Conservation (phyloP, 192 early-diverging fungal genomes). For the Dissophora globulifera region DNA sequence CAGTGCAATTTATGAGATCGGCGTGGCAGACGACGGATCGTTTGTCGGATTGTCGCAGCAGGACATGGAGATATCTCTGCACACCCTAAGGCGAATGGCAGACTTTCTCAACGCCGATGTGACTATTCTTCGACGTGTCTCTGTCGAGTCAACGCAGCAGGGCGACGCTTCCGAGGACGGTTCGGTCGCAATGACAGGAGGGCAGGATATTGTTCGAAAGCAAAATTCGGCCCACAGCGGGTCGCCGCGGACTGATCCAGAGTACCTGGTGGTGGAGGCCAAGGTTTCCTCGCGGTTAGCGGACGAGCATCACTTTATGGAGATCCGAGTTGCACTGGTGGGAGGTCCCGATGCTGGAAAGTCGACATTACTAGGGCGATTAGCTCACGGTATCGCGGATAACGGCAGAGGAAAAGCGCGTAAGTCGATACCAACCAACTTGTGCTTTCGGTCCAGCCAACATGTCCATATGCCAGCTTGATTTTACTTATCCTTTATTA, state of each 20-base stretch:
- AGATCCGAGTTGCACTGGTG: slow-evolving; percentile 86
- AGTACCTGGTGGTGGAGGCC: slow-evolving; percentile 81
- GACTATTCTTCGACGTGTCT: slow-evolving; percentile 65
- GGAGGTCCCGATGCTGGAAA: slow-evolving; percentile 85
- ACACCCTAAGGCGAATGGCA: slow-evolving; percentile 74
- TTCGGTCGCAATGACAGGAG: background rate
- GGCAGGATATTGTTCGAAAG: slow-evolving; percentile 20
- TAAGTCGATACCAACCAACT: slow-evolving; percentile 7
- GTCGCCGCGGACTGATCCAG: slow-evolving; percentile 39
- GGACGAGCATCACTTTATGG: slow-evolving; percentile 73
- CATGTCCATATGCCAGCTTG: too few relatives aligned
- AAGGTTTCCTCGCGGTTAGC: slow-evolving; percentile 69
- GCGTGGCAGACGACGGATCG: slow-evolving; percentile 86
- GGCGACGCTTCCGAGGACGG: slow-evolving; percentile 30
- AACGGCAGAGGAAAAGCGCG: slow-evolving; percentile 86
- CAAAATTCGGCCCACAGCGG: slow-evolving; percentile 27
- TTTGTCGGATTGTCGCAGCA: slow-evolving; percentile 72
- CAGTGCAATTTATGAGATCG: slow-evolving; percentile 89
- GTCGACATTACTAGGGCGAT: slow-evolving; percentile 85
- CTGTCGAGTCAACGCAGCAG: slow-evolving; percentile 41
- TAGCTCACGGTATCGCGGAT: slow-evolving; percentile 85
- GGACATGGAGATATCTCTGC: slow-evolving; percentile 71
- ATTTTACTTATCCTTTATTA: too few relatives aligned
- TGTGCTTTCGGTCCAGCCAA: too few relatives aligned
- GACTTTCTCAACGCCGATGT: slow-evolving; percentile 71